These are phyloP conservation scores for Carallia pectinifolia DNA, from an alignment of 345 rosid species.

Conservation along the genomic window DNA sequence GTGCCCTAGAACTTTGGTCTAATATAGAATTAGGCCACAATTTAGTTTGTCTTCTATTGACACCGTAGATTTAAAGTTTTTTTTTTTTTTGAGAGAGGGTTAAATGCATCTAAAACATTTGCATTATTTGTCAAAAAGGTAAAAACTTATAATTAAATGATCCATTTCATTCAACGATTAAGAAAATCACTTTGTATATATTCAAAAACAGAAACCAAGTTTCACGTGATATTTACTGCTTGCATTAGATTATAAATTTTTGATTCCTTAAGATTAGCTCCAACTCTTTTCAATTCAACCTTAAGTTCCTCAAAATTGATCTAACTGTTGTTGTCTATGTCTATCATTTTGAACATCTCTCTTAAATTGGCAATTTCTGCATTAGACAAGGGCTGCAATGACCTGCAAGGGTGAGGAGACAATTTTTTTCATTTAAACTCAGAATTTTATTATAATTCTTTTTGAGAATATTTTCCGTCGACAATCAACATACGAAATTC, in stretches of 20 bases:
- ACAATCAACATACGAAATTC: background rate
- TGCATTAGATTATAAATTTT: conserved; percentile 87
- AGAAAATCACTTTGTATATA: background rate
- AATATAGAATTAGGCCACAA: too few species aligned
- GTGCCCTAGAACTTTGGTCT: too few species aligned
- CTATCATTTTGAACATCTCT: conserved; percentile 90
- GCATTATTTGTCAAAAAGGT: too few species aligned
- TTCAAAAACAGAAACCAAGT: background rate
- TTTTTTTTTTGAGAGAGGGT: too few species aligned
- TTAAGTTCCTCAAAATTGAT: conserved; percentile 83
- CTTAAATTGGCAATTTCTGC: conserved; percentile 85
- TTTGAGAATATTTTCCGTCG: background rate
- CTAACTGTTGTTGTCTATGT: conserved; percentile 72
- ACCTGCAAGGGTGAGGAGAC: conserved; percentile 37
- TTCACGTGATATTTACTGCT: conserved; percentile 53
- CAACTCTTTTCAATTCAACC: conserved; percentile 70
- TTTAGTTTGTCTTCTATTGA: too few species aligned
- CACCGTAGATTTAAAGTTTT: too few species aligned
- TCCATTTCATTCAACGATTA: too few species aligned
- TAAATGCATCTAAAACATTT: too few species aligned
- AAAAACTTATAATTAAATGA: too few species aligned
- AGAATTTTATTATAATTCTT: background rate
- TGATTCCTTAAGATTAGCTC: conserved; percentile 84
- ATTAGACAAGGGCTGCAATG: conserved; percentile 75
- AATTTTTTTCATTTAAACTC: background rate